phyloP scores from a whole-genome alignment of 2,329 filamentous ascomycete species.

The Atkinsonella texensis region DNA sequence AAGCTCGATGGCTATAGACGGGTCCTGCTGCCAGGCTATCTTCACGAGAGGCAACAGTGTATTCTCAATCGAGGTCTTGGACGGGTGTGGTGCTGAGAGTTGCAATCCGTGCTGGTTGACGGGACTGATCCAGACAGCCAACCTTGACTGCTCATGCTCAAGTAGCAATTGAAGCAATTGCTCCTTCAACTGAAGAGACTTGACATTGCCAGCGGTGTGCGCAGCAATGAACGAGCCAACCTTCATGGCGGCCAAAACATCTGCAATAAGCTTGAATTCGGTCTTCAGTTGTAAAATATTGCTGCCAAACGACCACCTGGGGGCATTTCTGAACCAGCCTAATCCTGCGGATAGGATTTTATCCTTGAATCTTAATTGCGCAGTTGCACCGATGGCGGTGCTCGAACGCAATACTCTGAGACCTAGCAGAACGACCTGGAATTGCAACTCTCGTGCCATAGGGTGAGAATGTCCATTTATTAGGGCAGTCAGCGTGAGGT shows the following conservation, averaged over 20 bases:
- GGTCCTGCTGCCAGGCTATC: conserved; percentile 78
- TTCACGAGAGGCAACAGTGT: conserved; percentile 53
- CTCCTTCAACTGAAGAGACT: conserved; percentile 65
- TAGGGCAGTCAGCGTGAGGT: conserved; percentile 65
- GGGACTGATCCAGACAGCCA: conserved; percentile 85
- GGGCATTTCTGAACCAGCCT: conserved; percentile 74
- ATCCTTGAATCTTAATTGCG: conserved; percentile 78
- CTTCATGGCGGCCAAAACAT: conserved; percentile 58
- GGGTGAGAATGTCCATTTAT: conserved; percentile 64
- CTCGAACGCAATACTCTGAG: conserved; percentile 65
- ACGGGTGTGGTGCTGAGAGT: conserved; percentile 26
- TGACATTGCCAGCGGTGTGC: conserved; percentile 40
- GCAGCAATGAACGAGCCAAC: conserved; percentile 48
- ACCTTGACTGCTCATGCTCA: conserved; percentile 69
- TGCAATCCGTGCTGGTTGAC: conserved; percentile 43
- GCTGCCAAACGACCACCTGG: conserved; percentile 90
- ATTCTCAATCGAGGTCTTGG: conserved; percentile 28
- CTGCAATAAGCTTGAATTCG: conserved; percentile 68
- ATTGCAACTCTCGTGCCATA: conserved; percentile 80
- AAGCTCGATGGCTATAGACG: conserved; percentile 79
- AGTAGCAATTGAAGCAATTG: conserved; percentile 70
- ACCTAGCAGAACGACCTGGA: conserved; percentile 76
- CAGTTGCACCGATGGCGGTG: conserved; percentile 48
- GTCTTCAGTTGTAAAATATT: conserved; percentile 90
- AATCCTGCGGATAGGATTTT: conserved; percentile 76